Base-by-base conservation (phyloP, 179 eudicot species). In the Vitellaria paradoxa region DNA sequence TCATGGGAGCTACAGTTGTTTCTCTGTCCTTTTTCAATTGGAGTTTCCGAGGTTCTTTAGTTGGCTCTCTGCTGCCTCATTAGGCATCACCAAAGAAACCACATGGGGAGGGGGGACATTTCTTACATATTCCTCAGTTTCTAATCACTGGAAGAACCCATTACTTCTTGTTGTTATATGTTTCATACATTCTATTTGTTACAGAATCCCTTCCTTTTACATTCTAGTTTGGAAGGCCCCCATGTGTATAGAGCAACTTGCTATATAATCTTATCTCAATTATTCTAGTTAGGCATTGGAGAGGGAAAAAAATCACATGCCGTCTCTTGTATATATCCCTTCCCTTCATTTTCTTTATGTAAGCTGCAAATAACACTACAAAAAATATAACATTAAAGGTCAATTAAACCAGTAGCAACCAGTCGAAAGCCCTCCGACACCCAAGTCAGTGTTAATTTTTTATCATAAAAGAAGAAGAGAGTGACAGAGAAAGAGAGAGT, bases 51-150 rank as follows among this genome's bases (percentile, higher is more conserved):
- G 47, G 42, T 21, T 77, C 26, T 75, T 30, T 3, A 45, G 37
- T 52, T 47, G 74, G 9, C 37, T 30, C 20, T 68, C 9, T 0
- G 53, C 71, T 50, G 1, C 8, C 8, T 45, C 71, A 42, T 57
- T 42, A 70, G 83, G 77, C 81, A 76, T 62, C 86, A 80, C 80
- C 9, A 65, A 18, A 70, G 55, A 23, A 56, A 75, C 60, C 81
- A 83, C 84, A 85, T 75, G 80, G 84, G 37, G 69, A 57, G 74
- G 37, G 37, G 37, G 77, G 84, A 74, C 81, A 76, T 74, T 53
- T 65, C 56, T 70, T 68, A 80, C 74, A 30, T 30, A 74, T 77
- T 65, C 61, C 62, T 71, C 75, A 70, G 63, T 72, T 53, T 15
- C 42, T 78, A 2, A 30, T 30, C 82, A 73, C 68, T 65, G 50